Evolutionary conservation across 805 yeast species (phyloP).

Genomic region (Wickerhamiella qilinensis): DNA sequence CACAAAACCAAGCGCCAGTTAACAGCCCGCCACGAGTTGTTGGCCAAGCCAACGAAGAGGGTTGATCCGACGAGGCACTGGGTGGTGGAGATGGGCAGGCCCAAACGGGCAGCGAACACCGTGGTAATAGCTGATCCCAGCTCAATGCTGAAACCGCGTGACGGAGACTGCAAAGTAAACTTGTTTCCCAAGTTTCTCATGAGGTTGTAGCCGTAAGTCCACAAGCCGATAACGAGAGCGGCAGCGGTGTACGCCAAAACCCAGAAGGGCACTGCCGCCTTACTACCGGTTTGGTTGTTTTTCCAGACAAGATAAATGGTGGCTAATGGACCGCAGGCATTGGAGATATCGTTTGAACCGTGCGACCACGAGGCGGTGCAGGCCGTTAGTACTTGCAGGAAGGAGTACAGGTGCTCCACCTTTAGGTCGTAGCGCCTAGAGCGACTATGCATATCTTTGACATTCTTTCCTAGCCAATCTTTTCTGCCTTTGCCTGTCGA

Average conservation of each 20-base stretch:
- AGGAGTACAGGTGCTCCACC: constrained; percentile 49
- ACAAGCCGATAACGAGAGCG: constrained; percentile 48
- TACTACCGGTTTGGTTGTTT: constrained; percentile 26
- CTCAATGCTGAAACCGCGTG: constrained; percentile 64
- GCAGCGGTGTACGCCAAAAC: constrained; percentile 51
- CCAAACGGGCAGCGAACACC: constrained; percentile 57
- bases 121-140: constrained; percentile 64
- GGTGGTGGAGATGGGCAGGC: constrained; percentile 62
- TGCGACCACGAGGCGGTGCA: constrained; percentile 71
- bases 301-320: constrained; percentile 49
- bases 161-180: constrained; percentile 58
- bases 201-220: constrained; percentile 58
- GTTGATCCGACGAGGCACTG: constrained; percentile 70
- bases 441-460: constrained; percentile 34
- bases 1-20: constrained; percentile 66
- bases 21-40: constrained; percentile 42
- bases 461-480: constrained; percentile 27
- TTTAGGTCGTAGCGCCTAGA: constrained; percentile 58
- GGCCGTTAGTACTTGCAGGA: constrained; percentile 58
- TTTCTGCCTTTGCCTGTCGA: constrained; percentile 18
- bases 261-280: constrained; percentile 54
- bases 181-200: constrained; percentile 61
- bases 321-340: constrained; percentile 62
- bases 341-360: constrained; percentile 67
- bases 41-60: constrained; percentile 59